Evolutionary conservation across 768 basidiomycete species (phyloP), one percentile per base, ranked within the genome.

Genomic region (Tulasnella sp.): DNA sequence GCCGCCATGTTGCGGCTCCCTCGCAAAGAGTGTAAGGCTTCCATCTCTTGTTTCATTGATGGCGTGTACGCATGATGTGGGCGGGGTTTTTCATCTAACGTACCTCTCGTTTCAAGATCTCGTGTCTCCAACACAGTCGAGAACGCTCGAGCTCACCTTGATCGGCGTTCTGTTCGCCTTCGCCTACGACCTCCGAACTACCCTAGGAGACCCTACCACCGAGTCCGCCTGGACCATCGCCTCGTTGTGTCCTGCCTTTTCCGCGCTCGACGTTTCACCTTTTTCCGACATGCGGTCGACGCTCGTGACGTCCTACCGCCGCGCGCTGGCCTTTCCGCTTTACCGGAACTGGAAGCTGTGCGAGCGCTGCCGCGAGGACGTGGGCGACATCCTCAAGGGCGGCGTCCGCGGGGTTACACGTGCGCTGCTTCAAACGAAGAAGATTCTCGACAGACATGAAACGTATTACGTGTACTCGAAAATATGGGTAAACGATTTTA

Each of bases 221-320:
- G 95, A 96, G 85, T 96, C 95, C 84, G 92, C 93, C 20, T 96
- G 95, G 95, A 96, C 95, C 2, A 88, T 96, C 77, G 89, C 91
- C 82, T 88, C 86, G 42, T 88, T 96, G 76, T 90, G 90, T 18
- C 92, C 95, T 73, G 90, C 91, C 2, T 94, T 96, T 86, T 91
- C 95, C n/a, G 93, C 95, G 0, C 90, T 96, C 42, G 93, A 95
- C 34, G 84, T 91, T 92, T 41, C 90, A 91, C 37, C 37, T 37
- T 37, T 37, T 37, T 31, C 89, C 16, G 58, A 44, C 34, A 50
- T 94, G n/a, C 81, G 83, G 12, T 87, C 89, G 28, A 88, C 89
- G 0, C 85, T 96, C 78, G 83, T 88, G 41, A 86, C 91, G 22
- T 93, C 92, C 11, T 95, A 95, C 86, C 90, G 94, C 78, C 93